Base-by-base conservation (phyloP, 176 grass and related monocot species). In the Elaeis guineensis region DNA sequence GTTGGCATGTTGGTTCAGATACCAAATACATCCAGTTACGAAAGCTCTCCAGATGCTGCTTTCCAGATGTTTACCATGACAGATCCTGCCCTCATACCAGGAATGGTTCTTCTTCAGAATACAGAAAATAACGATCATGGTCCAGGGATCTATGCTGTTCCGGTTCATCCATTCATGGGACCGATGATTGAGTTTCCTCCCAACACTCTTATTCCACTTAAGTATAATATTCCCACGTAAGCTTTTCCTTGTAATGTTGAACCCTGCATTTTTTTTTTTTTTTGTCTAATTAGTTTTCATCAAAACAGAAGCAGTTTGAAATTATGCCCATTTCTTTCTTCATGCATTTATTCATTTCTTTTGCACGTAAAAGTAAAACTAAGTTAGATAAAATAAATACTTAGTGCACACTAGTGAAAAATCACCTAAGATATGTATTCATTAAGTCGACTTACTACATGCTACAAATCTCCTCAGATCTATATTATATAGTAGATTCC, bases 71-170 rank as follows among this genome's bases (percentile, higher is more conserved):
- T 76, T 73, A 63, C 67, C 3, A 12, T 79, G 59, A 75, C 73
- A 54, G 71, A 78, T 39, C 79, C 79, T 14, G 35, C 55, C 61
- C 77, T 78, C 18, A 11, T 75, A 3, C 19, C 74, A 0, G 86
- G 81, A 20, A 58, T 83, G 50, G 9, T 51, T 69, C 63, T 77
- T 51, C 60, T 84, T 44, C 83, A 77, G 65, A 69, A 71, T 55
- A 23, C 48, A 52, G 81, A 90, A 57, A 80, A 85, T 56, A 60
- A 80, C 54, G 57, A 82, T 19, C 83, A 87, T 35, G 80, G 83
- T 69, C 75, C 83, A 32, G 92, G 92, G 69, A 90, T 97, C 58
- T 97, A 97, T 78, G 92, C 83, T 59, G 75, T 90, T 76, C 81
- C 79, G 28, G 70, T 69, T 65, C 83, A 63, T 73, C 90, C 60